phyloP scores from a whole-genome alignment of 164 flowering plant species.

The Malania oleifera region DNA sequence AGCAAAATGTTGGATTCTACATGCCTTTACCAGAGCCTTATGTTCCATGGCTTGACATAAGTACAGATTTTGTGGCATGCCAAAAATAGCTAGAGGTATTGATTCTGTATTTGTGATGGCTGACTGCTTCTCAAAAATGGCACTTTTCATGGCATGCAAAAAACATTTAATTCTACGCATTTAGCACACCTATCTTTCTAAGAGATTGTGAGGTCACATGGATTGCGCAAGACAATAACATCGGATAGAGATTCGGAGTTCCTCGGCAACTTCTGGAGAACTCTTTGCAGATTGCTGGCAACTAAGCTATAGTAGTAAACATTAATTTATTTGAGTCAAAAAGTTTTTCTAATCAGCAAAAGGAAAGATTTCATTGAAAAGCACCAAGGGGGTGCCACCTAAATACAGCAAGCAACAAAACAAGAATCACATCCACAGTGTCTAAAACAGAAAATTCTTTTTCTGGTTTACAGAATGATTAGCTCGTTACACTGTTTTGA shows the following conservation, averaged over 20 bases:
- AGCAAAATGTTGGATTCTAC: not conserved
- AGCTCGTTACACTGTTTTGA: too few species aligned
- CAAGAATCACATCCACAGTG: too few species aligned
- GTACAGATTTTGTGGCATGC: slow-evolving; percentile 7
- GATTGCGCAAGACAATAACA: slow-evolving; percentile 4
- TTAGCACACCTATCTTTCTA: not conserved
- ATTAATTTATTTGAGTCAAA: too few species aligned
- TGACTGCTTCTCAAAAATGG: slow-evolving; percentile 11
- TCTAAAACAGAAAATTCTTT: too few species aligned
- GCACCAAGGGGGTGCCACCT: too few species aligned
- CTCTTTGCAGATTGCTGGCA: slow-evolving; percentile 7
- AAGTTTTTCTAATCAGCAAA: too few species aligned
- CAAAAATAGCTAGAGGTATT: not conserved
- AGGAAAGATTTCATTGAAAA: too few species aligned
- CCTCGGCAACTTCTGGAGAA: slow-evolving; percentile 6
- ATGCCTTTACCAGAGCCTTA: not conserved
- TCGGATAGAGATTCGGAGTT: slow-evolving; percentile 10
- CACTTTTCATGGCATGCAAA: too few species aligned
- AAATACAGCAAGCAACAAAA: too few species aligned
- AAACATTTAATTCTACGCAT: slow-evolving; percentile 1
- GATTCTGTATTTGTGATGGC: slow-evolving; percentile 8
- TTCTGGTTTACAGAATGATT: too few species aligned
- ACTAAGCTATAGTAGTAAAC: too few species aligned
- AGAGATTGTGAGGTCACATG: not conserved
- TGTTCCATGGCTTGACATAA: slow-evolving; percentile 1